Evolutionary conservation across 108 stramenopile species (phyloP).

Genomic region (Stephanodiscus triporus): DNA sequence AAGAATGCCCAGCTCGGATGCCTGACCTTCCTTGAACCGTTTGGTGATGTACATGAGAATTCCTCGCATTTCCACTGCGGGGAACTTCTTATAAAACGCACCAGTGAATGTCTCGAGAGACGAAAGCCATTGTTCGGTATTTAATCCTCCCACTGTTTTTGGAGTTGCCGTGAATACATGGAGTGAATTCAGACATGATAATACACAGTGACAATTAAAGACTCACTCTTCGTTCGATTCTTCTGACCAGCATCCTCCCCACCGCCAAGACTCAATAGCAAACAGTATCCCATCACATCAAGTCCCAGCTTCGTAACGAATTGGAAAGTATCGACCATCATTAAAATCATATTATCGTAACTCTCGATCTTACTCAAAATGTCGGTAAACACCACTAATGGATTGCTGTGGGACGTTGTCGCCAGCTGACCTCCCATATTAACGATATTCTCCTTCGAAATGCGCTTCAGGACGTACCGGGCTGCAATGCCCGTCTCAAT

Average conservation of each 20-base stretch:
- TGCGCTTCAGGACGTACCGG: conserved; percentile 80
- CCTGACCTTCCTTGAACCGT: conserved; percentile 64
- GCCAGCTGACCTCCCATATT: conserved; percentile 78
- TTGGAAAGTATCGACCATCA: conserved; percentile 90
- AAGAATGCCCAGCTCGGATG: conserved; percentile 82
- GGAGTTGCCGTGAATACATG: neutral
- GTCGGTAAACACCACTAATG: conserved; percentile 83
- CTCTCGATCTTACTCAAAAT: conserved; percentile 92
- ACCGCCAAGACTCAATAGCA: conserved; percentile 73
- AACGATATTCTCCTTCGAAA: conserved; percentile 88
- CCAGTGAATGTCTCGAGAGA: conserved; percentile 85
- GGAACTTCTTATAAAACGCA: conserved; percentile 77
- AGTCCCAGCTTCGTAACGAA: conserved; percentile 78
- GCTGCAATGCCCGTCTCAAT: conserved; percentile 74
- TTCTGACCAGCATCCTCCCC: conserved; percentile 41
- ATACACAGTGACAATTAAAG: neutral
- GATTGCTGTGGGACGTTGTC: conserved; percentile 84
- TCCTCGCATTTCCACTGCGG: conserved; percentile 78
- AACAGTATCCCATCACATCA: conserved; percentile 87
- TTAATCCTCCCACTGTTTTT: conserved; percentile 80
- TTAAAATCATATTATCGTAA: conserved; percentile 93
- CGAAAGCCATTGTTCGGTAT: conserved; percentile 87
- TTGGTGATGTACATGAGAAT: conserved; percentile 69
- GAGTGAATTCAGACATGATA: conserved; percentile 3
- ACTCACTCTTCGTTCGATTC: conserved; percentile 76